Conservation (phyloP, 140 eudicot species). For the Cichorium intybus region DNA sequence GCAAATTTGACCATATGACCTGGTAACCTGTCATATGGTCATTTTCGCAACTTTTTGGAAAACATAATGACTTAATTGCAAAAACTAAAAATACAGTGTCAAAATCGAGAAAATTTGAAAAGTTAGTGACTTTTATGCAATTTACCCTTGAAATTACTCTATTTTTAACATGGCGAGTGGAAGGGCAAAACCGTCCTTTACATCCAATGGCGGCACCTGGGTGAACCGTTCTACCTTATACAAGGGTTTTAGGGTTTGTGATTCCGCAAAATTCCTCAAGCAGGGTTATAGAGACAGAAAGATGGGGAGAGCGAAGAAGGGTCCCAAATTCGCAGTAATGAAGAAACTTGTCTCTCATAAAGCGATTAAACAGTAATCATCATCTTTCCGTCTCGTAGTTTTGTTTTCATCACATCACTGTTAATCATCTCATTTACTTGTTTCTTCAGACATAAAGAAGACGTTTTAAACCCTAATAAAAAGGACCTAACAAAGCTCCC, state of each 20-base stretch:
- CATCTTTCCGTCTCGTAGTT: not conserved
- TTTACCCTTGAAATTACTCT: not conserved
- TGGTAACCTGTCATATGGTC: no score
- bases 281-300: not conserved
- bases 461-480: slow-evolving; percentile 66
- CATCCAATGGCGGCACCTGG: not conserved
- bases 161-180: not conserved
- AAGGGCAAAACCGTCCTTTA: not conserved
- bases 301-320: slow-evolving; percentile 78
- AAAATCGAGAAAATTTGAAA: no score
- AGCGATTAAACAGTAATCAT: slow-evolving; percentile 58
- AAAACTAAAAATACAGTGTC: no score
- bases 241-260: slow-evolving; percentile 9
- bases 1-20: no score
- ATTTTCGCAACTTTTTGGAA: no score
- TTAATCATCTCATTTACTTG: not conserved
- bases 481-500: slow-evolving; percentile 65
- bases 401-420: not conserved
- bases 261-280: not conserved
- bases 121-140: no score
- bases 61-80: no score
- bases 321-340: slow-evolving; percentile 78
- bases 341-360: slow-evolving; percentile 63
- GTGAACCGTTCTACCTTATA: not conserved
- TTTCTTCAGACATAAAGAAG: slow-evolving; percentile 56